A percentile compares a stretch with the other conserved stretches of the same genome.
phyloP scores from a whole-genome alignment of 441 rosid genomes.

The Gossypium davidsonii region DNA sequence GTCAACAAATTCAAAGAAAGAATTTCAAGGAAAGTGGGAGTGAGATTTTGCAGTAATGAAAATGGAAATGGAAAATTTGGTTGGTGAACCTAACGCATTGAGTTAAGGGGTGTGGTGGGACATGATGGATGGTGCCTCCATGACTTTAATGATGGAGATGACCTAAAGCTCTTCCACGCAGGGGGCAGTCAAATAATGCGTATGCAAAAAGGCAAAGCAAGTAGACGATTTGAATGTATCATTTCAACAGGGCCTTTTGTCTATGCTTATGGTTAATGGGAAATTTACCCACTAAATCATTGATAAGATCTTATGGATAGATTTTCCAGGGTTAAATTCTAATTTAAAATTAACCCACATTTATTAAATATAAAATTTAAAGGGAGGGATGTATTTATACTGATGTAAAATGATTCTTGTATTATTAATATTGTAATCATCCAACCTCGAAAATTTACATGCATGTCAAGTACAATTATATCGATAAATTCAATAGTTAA shows the following conservation, averaged over 20 bases:
- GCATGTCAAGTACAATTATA: too few relatives aligned
- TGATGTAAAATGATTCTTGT: too few relatives aligned
- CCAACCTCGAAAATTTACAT: too few relatives aligned
- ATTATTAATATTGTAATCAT: too few relatives aligned
- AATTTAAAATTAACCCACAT: too few relatives aligned
- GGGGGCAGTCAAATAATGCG: not conserved
- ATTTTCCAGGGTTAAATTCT: too few relatives aligned
- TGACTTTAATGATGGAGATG: not conserved
- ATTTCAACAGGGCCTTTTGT: not conserved
- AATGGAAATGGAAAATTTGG: not conserved
- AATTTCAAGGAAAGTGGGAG: not conserved
- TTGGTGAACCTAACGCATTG: not conserved
- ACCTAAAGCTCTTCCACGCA: not conserved
- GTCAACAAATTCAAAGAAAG: not conserved
- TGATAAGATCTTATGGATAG: too few relatives aligned
- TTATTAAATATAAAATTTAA: too few relatives aligned
- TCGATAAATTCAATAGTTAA: too few relatives aligned
- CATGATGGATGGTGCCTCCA: not conserved
- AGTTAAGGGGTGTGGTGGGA: not conserved
- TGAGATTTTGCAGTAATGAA: not conserved
- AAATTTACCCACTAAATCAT: not conserved
- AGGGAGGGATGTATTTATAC: too few relatives aligned
- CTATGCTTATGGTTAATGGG: not conserved
- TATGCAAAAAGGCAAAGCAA: not conserved
- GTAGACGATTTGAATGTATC: not conserved